A percentile compares a stretch with the other conserved stretches of the same genome.
phyloP scores from a whole-genome alignment of 2,329 filamentous ascomycete genomes.

The Talaromyces sp. region DNA sequence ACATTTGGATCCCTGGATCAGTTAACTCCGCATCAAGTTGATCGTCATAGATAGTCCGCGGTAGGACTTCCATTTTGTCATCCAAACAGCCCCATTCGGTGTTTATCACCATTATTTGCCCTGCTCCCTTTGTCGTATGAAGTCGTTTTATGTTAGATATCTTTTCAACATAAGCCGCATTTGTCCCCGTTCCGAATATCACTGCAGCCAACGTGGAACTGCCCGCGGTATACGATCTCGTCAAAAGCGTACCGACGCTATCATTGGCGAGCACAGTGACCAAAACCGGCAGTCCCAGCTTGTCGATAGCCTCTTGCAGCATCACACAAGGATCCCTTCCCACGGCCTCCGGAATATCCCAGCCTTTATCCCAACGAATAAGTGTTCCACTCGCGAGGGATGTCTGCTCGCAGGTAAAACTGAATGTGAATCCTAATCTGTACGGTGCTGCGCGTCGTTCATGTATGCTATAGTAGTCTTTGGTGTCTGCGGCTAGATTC shows the following conservation, averaged over 20 bases:
- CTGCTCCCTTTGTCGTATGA: neutral
- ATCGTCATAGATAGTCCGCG: conserved; percentile 24
- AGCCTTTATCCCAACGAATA: conserved; percentile 27
- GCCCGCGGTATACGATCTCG: conserved; percentile 21
- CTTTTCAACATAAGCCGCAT: conserved; percentile 26
- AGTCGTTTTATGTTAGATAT: conserved; percentile 20
- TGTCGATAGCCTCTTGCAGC: conserved; percentile 27
- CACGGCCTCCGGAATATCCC: conserved; percentile 27
- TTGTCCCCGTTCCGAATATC: conserved; percentile 28
- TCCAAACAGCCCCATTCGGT: conserved; percentile 29
- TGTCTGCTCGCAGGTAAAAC: conserved; percentile 25
- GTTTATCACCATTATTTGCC: conserved; percentile 25
- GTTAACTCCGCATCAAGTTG: conserved; percentile 21
- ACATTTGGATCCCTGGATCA: conserved; percentile 24
- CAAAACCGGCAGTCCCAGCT: conserved; percentile 22
- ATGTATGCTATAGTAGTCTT: neutral
- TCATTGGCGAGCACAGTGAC: conserved; percentile 27
- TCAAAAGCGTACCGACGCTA: conserved; percentile 26
- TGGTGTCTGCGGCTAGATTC: neutral
- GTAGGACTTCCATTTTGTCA: conserved; percentile 24
- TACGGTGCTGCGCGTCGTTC: conserved; percentile 6
- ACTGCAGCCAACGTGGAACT: conserved; percentile 23
- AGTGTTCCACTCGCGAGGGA: conserved; percentile 24
- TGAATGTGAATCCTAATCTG: conserved; percentile 27
- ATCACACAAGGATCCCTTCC: conserved; percentile 25